Evolutionary conservation across 495 filamentous ascomycete genomes (phyloP), one percentile per base, ranked within the genome.

Genomic region (Poronia punctata): DNA sequence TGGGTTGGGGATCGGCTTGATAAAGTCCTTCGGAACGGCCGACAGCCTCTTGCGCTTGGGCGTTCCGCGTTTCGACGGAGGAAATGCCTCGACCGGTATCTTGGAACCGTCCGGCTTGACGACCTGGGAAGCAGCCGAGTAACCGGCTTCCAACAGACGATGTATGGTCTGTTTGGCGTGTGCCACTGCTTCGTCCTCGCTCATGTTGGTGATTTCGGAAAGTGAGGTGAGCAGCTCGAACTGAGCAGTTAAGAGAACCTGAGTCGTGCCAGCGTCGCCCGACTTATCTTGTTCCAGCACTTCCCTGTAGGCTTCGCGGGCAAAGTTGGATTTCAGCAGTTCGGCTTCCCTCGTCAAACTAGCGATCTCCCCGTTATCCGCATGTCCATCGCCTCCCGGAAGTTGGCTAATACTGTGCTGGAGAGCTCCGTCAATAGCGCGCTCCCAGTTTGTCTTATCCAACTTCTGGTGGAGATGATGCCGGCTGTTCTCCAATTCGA

Each of bases 181-280:
- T 31, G 82, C 66, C 19, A 95, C 70, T 4, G 89, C 89, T 40
- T 95, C 84, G 49, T 75, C 75, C 62, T 92, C 87, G 49, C 66
- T 79, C 75, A 96, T 83, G 20, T 75, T 68, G 51, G 92, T 73
- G 25, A 93, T 83, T 43, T 83, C 82, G 41, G 82, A 78, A 41
- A 99, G 73, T 1, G 85, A 83, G 14, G 82, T 71, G 37, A 96
- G 78, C 3, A 86, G 85, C 56, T 97, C 90, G 52, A 97, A 92
- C 53, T 97, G 90, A 17, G 90, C 86, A 34, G 81, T 79, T 6
- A 96, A 74, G 28, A 97, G 75, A 5, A 83, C 72, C 59, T 95
- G 88, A 49, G 94, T 69, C 15, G 83, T 74, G 14, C 72, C 79
- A 7, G 80, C 77, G 61, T 94, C 85, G 24, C 84, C 84, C 28